These are phyloP conservation scores for Epichloe gansuensis DNA, from an alignment of 2,329 filamentous ascomycete genomes.

Conservation along the genomic window DNA sequence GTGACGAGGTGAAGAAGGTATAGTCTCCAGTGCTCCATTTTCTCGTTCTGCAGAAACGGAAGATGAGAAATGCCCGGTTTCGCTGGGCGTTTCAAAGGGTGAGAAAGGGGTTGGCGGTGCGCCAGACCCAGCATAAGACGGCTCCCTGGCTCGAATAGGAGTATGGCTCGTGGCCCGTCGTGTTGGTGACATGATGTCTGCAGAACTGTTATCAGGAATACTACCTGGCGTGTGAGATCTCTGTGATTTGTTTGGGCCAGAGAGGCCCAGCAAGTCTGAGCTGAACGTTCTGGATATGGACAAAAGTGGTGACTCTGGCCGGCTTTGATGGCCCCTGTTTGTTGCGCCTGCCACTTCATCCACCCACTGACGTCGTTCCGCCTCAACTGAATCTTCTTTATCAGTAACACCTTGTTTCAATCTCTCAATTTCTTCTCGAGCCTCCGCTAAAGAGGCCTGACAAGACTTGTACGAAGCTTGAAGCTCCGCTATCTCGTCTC, in stretches of 20 bases:
- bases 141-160: slow-evolving; percentile 27
- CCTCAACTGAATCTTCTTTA: slow-evolving; percentile 1
- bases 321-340: slow-evolving; percentile 32
- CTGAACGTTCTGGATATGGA: slow-evolving; percentile 40
- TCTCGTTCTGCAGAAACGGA: slow-evolving; percentile 33
- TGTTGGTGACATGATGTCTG: slow-evolving; percentile 26
- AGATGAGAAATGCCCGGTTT: slow-evolving; percentile 23
- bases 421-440: slow-evolving; percentile 37
- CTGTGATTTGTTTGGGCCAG: slow-evolving; percentile 24
- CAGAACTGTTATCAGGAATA: slow-evolving; percentile 27
- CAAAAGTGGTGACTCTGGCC: slow-evolving; percentile 43
- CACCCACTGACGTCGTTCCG: slow-evolving; percentile 21
- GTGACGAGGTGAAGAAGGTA: slow-evolving; percentile 49
- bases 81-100: slow-evolving; percentile 30
- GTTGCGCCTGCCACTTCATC: slow-evolving; percentile 34
- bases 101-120: slow-evolving; percentile 30
- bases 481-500: slow-evolving; percentile 47
- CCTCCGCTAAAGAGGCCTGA: slow-evolving; percentile 50
- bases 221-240: slow-evolving; percentile 34
- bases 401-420: slow-evolving; percentile 23
- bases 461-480: slow-evolving; percentile 53
- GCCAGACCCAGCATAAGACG: slow-evolving; percentile 26
- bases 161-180: slow-evolving; percentile 41
- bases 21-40: slow-evolving; percentile 36
- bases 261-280: slow-evolving; percentile 38